Base-by-base conservation (phyloP, 768 basidiomycete genomes). In the Tricholoma furcatifolium region DNA sequence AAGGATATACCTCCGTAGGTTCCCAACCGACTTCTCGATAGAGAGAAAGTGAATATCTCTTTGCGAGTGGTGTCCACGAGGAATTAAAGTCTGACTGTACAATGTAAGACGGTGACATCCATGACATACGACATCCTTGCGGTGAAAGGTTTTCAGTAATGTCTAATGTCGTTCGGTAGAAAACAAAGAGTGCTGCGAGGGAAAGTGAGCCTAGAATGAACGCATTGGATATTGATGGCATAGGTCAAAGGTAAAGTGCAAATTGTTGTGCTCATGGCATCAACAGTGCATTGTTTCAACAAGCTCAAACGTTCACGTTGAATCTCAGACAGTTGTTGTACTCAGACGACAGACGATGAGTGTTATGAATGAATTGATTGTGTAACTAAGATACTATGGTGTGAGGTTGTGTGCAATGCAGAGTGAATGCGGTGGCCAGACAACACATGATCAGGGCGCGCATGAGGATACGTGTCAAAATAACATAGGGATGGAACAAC, bases 81-180 rank as follows among this genome's bases (percentile, higher is more conserved):
- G 70, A 58, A 61, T 92, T 78, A 60, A 94, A 87, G 34, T 74
- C 77, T 7, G 77, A 63, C 59, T 96, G 85, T 31, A 83, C 76
- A 15, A 91, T 67, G 67, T 98, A 98, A 0, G 89, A 88, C 2
- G 95, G 95, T 3, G 83, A 89, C 94, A 96, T 97, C 78, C 84
- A 94, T 47, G 92, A 93, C 94, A 98, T 98, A 34, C 88, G 82
- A 70, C 94, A 98, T 81, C 91, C 91, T 77, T 93, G 89, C 4
- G 90, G 89, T 0, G 91, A 93, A 48, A 91, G 74, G 32, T 70
- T 74, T 36, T 70, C 61, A 21, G 72, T 67, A n/a, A 77, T 67
- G 59, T 81, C 74, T 15, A 67, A 66, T 38, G 66, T 72, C 18
- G 82, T 73, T 31, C 68, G 65, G 60, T 77, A 81, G 46, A 74